These are phyloP conservation scores for Trichoderma sp. DNA, from an alignment of 2,329 filamentous ascomycete genomes.

Conservation along the genomic window DNA sequence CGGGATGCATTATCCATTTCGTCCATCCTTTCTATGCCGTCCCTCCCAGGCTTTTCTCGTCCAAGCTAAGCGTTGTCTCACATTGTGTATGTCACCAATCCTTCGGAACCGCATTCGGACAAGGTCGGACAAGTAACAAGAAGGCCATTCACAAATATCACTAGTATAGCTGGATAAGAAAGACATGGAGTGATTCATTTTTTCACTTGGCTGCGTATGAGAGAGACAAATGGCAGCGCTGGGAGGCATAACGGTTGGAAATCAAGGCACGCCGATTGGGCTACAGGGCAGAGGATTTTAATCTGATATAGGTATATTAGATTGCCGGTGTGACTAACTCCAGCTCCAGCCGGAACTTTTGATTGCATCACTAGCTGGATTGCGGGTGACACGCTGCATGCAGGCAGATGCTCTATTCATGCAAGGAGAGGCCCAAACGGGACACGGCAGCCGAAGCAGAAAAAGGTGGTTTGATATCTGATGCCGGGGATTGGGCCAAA, in stretches of 20 bases:
- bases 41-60: not conserved
- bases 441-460: not conserved
- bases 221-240: not conserved
- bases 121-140: not conserved
- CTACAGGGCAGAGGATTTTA: not conserved
- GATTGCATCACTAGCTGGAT: not conserved
- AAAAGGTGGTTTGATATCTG: not conserved
- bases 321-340: conserved; percentile 6
- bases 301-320: not conserved
- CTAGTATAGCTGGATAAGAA: not conserved
- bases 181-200: not conserved
- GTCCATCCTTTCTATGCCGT: not conserved
- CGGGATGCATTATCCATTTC: not conserved
- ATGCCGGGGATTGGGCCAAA: not conserved
- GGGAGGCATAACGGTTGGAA: not conserved
- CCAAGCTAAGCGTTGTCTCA: not conserved
- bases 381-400: conserved; percentile 9
- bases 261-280: not conserved
- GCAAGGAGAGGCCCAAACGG: not conserved
- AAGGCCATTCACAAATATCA: not conserved
- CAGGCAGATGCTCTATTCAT: not conserved
- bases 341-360: not conserved
- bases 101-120: not conserved
- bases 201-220: not conserved
- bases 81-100: not conserved